Evolutionary conservation across 495 filamentous ascomycete genomes (phyloP).

Genomic region (Aeminium ludgeri): DNA sequence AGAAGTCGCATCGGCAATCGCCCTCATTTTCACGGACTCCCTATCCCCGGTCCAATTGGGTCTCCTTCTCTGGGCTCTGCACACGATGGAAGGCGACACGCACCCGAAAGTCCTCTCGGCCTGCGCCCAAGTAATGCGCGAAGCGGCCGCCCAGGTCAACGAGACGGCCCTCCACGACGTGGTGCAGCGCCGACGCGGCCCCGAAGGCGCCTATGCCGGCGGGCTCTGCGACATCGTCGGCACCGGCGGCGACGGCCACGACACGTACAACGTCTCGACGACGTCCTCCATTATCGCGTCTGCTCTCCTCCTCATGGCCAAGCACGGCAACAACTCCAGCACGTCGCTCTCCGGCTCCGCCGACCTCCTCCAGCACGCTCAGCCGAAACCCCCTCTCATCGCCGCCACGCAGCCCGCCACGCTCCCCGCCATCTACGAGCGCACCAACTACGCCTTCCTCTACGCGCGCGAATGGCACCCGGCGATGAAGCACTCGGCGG

Average conservation of each 20-base stretch:
- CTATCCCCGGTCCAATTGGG: conserved; percentile 70
- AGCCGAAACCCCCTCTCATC: conserved; percentile 53
- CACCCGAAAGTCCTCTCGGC: conserved; percentile 63
- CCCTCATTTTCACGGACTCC: conserved; percentile 71
- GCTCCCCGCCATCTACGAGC: conserved; percentile 49
- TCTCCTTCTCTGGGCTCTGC: conserved; percentile 69
- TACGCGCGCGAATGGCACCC: conserved; percentile 95
- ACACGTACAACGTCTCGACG: conserved; percentile 95
- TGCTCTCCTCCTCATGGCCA: conserved; percentile 61
- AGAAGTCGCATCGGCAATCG: conserved; percentile 75
- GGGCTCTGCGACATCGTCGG: conserved; percentile 79
- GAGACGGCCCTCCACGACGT: conserved; percentile 38
- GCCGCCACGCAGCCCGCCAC: conserved; percentile 51
- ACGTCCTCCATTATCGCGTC: conserved; percentile 86
- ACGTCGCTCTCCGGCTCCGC: conserved; percentile 92
- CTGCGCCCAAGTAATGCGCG: conserved; percentile 52
- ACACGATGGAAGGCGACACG: conserved; percentile 68
- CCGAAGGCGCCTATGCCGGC: conserved; percentile 47
- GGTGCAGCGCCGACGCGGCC: conserved; percentile 32
- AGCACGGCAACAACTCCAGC: conserved; percentile 92
- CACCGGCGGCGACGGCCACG: conserved; percentile 89
- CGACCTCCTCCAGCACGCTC: conserved; percentile 61
- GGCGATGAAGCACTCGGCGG: conserved; percentile 72
- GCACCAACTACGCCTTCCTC: conserved; percentile 83
- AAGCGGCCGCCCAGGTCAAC: conserved; percentile 52